Base-by-base conservation (phyloP, 2,329 filamentous ascomycete genomes). In the Fonsecaea nubica region DNA sequence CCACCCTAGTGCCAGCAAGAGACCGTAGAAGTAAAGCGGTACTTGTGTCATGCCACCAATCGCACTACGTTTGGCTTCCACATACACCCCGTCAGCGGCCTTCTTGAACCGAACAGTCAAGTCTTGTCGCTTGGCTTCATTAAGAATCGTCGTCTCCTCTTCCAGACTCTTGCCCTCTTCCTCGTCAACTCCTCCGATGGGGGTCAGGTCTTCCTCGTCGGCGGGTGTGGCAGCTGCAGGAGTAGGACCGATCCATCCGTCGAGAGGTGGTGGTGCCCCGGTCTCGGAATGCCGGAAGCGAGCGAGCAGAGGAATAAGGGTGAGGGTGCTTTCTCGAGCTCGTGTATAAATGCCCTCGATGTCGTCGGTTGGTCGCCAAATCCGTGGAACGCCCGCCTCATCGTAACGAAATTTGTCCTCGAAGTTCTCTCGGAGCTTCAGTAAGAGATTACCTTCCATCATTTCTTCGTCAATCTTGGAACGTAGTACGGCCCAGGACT, bases 321-420 rank as follows among this genome's bases (percentile, higher is more conserved):
- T 91, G 62, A 99, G 85, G 0, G 95, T 99, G 4, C 92, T 96
- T 80, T 98, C 94, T 70, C 94, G 88, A 3, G 95, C 94, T 70
- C 89, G 90, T 40, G 93, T 97, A 79, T 98, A 99, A 50, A 96
- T 83, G 54, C 94, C 93, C 81, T 99, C 95, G 68, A 99, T 99
- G 76, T 99, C 95, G 76, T 99, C 95, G 1, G 90, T 93, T 1
- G 95, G 95, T 30, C 93, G 89, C 95, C 95, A 99, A 79, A 99
- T 97, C 66, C 95, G 87, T 4, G 95, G 95, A 4, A 99, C 95
- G 32, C 95, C 95, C 6, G 89, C 89, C 66, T 97, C 93, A 74
- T 99, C 95, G 75, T 99, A 99, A 70, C 95, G 90, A 86, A 99
- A 99, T 80, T 97, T 97, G 82, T 99, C 95, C 80, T 99, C 95